These are phyloP conservation scores for Camelina sativa DNA, from an alignment of 345 rosid species.

Conservation along the genomic window DNA sequence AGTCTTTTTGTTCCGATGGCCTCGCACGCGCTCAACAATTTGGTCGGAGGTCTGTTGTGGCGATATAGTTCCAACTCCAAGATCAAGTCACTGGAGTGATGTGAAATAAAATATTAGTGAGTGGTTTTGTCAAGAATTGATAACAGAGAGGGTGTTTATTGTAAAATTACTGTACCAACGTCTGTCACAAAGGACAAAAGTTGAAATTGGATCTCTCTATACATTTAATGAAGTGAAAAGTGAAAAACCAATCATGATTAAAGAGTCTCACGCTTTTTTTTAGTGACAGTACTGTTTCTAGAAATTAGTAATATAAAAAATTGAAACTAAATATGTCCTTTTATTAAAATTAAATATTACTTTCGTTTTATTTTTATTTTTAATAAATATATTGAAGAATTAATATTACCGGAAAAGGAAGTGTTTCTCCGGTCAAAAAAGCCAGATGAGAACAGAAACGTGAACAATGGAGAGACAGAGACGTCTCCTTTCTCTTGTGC, in stretches of 20 bases:
- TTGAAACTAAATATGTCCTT: no score
- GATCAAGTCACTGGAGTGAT: slow-evolving; percentile 37
- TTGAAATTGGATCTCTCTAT: slow-evolving; percentile 6
- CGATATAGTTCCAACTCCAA: slow-evolving; percentile 49
- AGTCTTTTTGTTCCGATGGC: slow-evolving; percentile 51
- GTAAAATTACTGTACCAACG: not conserved
- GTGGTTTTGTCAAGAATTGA: not conserved
- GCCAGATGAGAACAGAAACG: slow-evolving; percentile 27
- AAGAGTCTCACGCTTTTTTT: not conserved
- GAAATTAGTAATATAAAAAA: no score
- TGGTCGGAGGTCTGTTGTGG: not conserved
- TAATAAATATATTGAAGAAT: not conserved
- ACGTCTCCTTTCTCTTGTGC: slow-evolving; percentile 8
- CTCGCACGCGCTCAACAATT: not conserved
- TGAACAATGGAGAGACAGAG: slow-evolving; percentile 33
- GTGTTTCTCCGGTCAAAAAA: slow-evolving; percentile 33
- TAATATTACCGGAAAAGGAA: slow-evolving; percentile 13
- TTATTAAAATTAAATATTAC: no score
- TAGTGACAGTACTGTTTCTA: not conserved
- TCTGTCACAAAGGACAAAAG: slow-evolving; percentile 9
- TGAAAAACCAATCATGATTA: slow-evolving; percentile 10
- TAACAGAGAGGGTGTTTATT: not conserved
- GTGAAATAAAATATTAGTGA: no score
- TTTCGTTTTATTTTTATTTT: no score
- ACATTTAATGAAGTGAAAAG: not conserved